A percentile compares a stretch with the other conserved stretches of the same genome.
Evolutionary conservation across 495 filamentous ascomycete species (phyloP).

Genomic region (Neurospora sp.): DNA sequence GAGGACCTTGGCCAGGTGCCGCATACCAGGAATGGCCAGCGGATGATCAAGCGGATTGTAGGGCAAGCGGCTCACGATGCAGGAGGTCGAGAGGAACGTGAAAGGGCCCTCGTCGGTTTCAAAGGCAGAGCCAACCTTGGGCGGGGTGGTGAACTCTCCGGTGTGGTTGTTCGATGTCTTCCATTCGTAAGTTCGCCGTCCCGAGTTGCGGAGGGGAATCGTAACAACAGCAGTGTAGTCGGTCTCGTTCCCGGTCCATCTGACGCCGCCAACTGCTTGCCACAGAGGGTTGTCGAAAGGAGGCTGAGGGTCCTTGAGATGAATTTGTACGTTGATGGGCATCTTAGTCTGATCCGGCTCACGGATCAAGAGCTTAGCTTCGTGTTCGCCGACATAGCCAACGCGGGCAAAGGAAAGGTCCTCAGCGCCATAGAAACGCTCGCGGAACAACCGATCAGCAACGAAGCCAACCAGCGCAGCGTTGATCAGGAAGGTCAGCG

Average conservation of each 20-base stretch:
- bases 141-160: conserved; percentile 64
- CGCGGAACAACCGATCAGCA: conserved; percentile 65
- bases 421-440: conserved; percentile 54
- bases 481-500: conserved; percentile 64
- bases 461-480: conserved; percentile 51
- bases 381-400: conserved; percentile 74
- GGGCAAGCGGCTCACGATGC: conserved; percentile 81
- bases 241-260: conserved; percentile 58
- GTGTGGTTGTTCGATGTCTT: conserved; percentile 71
- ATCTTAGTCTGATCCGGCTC: conserved; percentile 69
- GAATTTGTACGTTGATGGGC: conserved; percentile 58
- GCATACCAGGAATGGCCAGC: conserved; percentile 68
- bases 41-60: conserved; percentile 78
- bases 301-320: conserved; percentile 35
- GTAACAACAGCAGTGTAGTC: conserved; percentile 68
- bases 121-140: conserved; percentile 45
- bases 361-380: conserved; percentile 71
- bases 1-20: conserved; percentile 53
- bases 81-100: conserved; percentile 84
- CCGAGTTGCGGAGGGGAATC: conserved; percentile 40
- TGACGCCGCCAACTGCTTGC: conserved; percentile 55
- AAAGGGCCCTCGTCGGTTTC: conserved; percentile 53
- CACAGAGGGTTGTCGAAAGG: conserved; percentile 45
- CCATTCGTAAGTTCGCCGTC: conserved; percentile 66
- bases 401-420: conserved; percentile 75